Evolutionary conservation across 257 asterid genomes (phyloP).

Genomic region (Nicotiana knightiana): DNA sequence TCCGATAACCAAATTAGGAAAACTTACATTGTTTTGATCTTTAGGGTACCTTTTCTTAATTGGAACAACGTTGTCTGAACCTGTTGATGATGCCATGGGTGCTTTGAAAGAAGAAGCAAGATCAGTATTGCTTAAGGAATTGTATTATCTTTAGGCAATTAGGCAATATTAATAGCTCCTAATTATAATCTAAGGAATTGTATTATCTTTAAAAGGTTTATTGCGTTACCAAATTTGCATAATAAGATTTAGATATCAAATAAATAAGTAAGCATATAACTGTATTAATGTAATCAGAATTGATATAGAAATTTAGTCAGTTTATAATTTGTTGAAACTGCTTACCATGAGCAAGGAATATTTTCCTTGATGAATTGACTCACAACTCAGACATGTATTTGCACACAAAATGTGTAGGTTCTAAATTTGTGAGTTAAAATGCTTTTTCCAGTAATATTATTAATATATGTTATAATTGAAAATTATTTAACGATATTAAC

Average conservation of each 20-base stretch:
- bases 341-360: neutral
- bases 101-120: neutral
- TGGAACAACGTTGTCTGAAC: neutral
- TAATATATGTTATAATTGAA: too few species aligned
- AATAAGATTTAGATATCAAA: neutral
- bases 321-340: neutral
- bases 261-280: neutral
- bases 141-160: neutral
- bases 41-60: neutral
- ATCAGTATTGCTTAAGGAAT: neutral
- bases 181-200: neutral
- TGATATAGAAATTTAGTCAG: neutral
- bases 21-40: neutral
- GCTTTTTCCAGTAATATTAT: too few species aligned
- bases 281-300: neutral
- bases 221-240: neutral
- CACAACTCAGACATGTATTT: neutral
- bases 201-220: neutral
- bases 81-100: neutral
- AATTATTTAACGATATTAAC: neutral
- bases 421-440: too few species aligned
- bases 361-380: neutral
- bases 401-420: too few species aligned
- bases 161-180: neutral
- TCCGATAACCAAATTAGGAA: neutral